These are phyloP conservation scores for Neurospora intermedia DNA, from an alignment of 495 filamentous ascomycete species.

Conservation along the genomic window DNA sequence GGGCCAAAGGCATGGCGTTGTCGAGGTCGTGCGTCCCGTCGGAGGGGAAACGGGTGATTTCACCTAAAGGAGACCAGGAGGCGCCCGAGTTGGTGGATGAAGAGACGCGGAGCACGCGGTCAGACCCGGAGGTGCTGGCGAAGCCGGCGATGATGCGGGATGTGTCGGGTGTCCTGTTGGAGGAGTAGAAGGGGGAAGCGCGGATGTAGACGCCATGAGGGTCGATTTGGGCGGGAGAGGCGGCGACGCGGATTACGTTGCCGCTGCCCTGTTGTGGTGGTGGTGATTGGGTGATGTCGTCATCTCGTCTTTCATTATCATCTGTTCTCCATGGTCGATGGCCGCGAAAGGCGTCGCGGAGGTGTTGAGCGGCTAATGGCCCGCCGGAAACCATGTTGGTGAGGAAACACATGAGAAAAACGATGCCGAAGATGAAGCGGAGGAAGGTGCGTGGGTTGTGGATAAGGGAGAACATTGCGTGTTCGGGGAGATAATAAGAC, in stretches of 20 bases:
- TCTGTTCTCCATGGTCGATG: background rate
- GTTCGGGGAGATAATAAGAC: background rate
- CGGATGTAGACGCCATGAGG: slow-evolving; percentile 37
- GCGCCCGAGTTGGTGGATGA: slow-evolving; percentile 29
- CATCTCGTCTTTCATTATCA: background rate
- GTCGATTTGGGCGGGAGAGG: slow-evolving; percentile 19
- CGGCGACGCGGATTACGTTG: background rate
- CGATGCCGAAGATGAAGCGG: background rate
- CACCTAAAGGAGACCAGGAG: slow-evolving; percentile 30
- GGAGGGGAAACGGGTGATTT: slow-evolving; percentile 13
- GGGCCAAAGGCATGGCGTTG: slow-evolving; percentile 47
- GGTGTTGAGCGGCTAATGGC: background rate
- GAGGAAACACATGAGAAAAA: background rate
- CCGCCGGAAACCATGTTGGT: background rate
- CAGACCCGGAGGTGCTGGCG: slow-evolving; percentile 21
- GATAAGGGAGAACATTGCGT: background rate
- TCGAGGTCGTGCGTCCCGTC: slow-evolving; percentile 41
- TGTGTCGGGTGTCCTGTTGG: background rate
- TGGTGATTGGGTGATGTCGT: background rate
- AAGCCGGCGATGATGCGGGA: slow-evolving; percentile 31
- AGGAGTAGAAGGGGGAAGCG: slow-evolving; percentile 26
- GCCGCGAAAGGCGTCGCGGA: background rate
- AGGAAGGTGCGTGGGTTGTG: background rate
- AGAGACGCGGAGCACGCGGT: slow-evolving; percentile 21
- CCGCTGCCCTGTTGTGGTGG: background rate